These are phyloP conservation scores for Allium fistulosum DNA, from an alignment of 106 monocot genomes.

Conservation along the genomic window DNA sequence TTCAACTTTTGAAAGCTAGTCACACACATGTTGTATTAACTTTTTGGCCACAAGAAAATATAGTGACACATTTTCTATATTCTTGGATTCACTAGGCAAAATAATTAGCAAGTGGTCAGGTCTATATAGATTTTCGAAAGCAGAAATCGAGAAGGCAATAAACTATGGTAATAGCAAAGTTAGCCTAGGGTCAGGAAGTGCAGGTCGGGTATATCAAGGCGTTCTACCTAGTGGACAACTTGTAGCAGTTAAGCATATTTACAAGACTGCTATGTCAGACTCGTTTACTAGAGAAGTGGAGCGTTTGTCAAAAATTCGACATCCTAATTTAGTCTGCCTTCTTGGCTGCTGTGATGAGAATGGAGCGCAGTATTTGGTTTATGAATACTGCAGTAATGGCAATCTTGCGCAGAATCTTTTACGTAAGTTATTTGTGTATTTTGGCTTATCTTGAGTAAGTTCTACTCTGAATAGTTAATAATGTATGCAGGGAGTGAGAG, in stretches of 20 bases:
- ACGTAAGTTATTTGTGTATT: slow-evolving; percentile 14
- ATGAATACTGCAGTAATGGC: slow-evolving; percentile 38
- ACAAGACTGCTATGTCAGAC: slow-evolving; percentile 21
- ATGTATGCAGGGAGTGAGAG: slow-evolving; percentile 16
- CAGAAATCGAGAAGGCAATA: slow-evolving; percentile 42
- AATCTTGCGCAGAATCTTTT: slow-evolving; percentile 33
- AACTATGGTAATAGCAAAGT: slow-evolving; percentile 21
- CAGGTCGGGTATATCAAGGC: slow-evolving; percentile 40
- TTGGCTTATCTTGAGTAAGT: too few species aligned
- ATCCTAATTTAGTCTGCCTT: slow-evolving; percentile 28
- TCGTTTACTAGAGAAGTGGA: slow-evolving; percentile 37
- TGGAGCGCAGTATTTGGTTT: slow-evolving; percentile 34
- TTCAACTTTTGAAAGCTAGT: too few species aligned
- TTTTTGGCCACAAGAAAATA: neutral
- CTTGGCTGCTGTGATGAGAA: slow-evolving; percentile 33
- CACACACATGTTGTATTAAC: neutral
- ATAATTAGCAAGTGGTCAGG: slow-evolving; percentile 32
- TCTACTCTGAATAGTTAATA: too few species aligned
- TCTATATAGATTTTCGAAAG: slow-evolving; percentile 36
- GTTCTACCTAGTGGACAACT: slow-evolving; percentile 45
- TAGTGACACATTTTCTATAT: neutral
- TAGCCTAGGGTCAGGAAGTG: slow-evolving; percentile 37
- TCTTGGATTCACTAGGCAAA: slow-evolving; percentile 4
- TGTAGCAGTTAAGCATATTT: slow-evolving; percentile 41
- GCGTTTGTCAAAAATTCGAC: slow-evolving; percentile 29